A percentile compares a stretch with the other conserved stretches of the same genome.
phyloP scores from a whole-genome alignment of 768 basidiomycete species.

The Porphyrellus cyaneotinctus region DNA sequence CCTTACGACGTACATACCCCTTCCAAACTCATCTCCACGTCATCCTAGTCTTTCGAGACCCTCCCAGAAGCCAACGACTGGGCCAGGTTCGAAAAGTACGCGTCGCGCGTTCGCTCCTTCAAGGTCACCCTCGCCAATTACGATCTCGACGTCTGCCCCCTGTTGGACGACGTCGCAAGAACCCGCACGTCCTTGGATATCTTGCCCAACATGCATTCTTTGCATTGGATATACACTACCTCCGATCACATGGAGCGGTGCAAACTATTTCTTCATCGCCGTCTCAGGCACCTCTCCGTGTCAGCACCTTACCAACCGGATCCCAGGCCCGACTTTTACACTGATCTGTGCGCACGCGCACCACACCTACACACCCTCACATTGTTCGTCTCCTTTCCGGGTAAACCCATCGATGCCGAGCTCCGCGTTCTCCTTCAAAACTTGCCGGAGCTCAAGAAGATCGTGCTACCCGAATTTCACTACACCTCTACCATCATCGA shows the following conservation, averaged over 20 bases:
- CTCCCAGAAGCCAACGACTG: slow-evolving; percentile 48
- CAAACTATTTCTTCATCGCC: slow-evolving; percentile 56
- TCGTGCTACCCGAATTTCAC: slow-evolving; percentile 51
- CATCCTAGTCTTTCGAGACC: slow-evolving; percentile 38
- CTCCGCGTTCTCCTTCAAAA: slow-evolving; percentile 37
- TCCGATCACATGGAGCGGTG: slow-evolving; percentile 32
- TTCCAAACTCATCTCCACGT: slow-evolving; percentile 1
- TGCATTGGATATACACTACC: slow-evolving; percentile 43
- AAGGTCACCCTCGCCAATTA: slow-evolving; percentile 14
- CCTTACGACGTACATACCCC: background rate
- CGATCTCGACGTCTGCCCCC: slow-evolving; percentile 10
- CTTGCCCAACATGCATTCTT: slow-evolving; percentile 49
- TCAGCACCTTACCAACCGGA: slow-evolving; percentile 23
- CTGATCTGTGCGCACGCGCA: slow-evolving; percentile 45
- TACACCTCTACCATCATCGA: slow-evolving; percentile 46
- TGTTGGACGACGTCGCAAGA: slow-evolving; percentile 51
- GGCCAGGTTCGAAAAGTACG: slow-evolving; percentile 52
- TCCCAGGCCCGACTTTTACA: slow-evolving; percentile 23
- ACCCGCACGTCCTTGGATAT: slow-evolving; percentile 51
- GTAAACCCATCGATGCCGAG: slow-evolving; percentile 39
- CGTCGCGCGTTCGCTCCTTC: slow-evolving; percentile 44
- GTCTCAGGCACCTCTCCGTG: slow-evolving; percentile 39
- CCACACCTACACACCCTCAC: slow-evolving; percentile 47
- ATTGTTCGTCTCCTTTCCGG: slow-evolving; percentile 41
- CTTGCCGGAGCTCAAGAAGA: slow-evolving; percentile 42